Conservation (phyloP, 192 early-diverging fungal genomes). For the Thamnidium elegans region DNA sequence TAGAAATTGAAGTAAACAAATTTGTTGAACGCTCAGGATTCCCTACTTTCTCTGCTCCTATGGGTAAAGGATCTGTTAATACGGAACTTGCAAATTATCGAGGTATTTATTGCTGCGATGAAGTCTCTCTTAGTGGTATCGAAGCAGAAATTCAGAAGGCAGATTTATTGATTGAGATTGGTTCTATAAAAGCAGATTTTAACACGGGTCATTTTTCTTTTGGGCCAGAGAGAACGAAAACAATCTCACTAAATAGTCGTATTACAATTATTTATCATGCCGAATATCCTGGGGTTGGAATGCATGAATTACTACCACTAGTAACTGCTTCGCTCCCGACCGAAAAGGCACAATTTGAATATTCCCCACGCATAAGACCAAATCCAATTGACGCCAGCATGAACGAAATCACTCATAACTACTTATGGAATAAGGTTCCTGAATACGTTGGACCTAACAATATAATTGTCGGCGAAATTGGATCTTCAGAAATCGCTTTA, state of each 20-base stretch:
- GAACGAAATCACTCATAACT: slow-evolving; percentile 32
- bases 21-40: slow-evolving; percentile 27
- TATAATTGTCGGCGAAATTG: no score
- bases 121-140: slow-evolving; percentile 29
- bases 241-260: slow-evolving; percentile 38
- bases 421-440: no score
- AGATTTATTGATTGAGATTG: slow-evolving; percentile 40
- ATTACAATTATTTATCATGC: slow-evolving; percentile 32
- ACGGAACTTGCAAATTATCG: slow-evolving; percentile 30
- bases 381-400: no score
- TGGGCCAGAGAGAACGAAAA: slow-evolving; percentile 17
- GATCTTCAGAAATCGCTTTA: no score
- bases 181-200: slow-evolving; percentile 41
- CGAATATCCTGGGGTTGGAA: slow-evolving; percentile 33
- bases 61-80: slow-evolving; percentile 41
- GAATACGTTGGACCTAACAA: no score
- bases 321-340: background rate
- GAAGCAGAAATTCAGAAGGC: slow-evolving; percentile 26
- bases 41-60: slow-evolving; percentile 38
- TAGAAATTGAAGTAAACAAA: slow-evolving; percentile 25
- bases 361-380: slow-evolving; percentile 1
- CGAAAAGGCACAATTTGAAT: no score
- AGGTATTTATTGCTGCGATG: slow-evolving; percentile 35
- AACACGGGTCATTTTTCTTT: slow-evolving; percentile 48
- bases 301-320: slow-evolving; percentile 23